Evolutionary conservation across 257 asterid genomes (phyloP), one percentile per base, ranked within the genome.

Genomic region (Leonotis leonurus): DNA sequence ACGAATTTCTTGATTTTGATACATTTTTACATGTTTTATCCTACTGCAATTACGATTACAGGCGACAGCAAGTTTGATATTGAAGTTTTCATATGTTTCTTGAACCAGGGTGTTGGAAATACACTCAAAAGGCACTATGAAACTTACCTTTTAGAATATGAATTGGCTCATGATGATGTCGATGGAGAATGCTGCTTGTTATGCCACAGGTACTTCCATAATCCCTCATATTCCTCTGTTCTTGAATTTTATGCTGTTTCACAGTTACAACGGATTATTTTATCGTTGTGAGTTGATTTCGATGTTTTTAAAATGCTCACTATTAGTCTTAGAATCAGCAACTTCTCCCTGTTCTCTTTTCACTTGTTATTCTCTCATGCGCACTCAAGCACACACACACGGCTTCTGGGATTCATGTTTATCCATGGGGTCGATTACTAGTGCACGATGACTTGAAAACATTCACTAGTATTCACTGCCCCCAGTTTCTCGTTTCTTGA

Each of bases 151-250:
- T 74, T 93, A 80, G 99, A 93, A 73, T 89, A 93, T 36, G 99
- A 93, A 82, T 73, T 93, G 78, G 99, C 99, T 44, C 99, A 93
- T 35, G 99, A 93, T 39, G 99, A 93, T 21, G 99, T 93, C 29
- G 99, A 89, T 71, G 99, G 99, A 62, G 99, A 93, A 79, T 93
- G 97, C 78, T 93, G 99, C 77, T 82, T 93, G 63, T 72, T 93
- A 73, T 93, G 99, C 76, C 97, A 74, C 90, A 93, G 99, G 99
- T 89, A 70, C 35, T 29, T n/a, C 27, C 36, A 21, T 25, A 22
- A 10, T 41, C 60, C 55, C 37, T 45, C 56, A n/a, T n/a, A n/a
- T 17, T 43, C 32, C 2, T 46, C 14, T 36, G 43, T 32, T n/a
- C 52, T 41, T 27, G 55, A 26, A 6, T 29, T 14, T 39, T 21